phyloP scores from a whole-genome alignment of 2,329 filamentous ascomycete species.

The Fusarium sp. region DNA sequence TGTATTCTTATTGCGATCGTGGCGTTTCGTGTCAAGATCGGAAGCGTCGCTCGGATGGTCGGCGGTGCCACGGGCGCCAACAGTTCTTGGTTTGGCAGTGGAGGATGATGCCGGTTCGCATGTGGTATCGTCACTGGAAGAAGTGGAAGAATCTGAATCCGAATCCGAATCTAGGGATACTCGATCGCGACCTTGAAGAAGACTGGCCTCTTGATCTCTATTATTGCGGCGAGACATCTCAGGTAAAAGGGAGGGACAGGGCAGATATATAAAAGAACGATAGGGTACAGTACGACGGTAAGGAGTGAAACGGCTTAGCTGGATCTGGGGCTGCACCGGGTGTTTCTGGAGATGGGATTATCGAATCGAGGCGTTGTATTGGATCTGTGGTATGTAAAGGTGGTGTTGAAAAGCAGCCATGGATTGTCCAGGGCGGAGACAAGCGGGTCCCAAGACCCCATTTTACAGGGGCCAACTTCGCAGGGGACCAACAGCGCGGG shows the following conservation, averaged over 20 bases:
- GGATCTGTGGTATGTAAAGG: constrained; percentile 34
- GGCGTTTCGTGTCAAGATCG: constrained; percentile 45
- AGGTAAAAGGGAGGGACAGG: not conserved
- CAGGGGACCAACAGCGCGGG: constrained; percentile 38
- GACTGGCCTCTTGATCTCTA: constrained; percentile 40
- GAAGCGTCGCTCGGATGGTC: constrained; percentile 44
- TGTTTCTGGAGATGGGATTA: constrained; percentile 17
- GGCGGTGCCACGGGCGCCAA: constrained; percentile 42
- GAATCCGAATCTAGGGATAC: constrained; percentile 25
- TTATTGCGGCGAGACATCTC: constrained; percentile 41
- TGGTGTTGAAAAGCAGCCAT: constrained; percentile 41
- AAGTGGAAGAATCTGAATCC: constrained; percentile 13
- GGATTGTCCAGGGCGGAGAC: constrained; percentile 32
- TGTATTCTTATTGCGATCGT: constrained; percentile 48
- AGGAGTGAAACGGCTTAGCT: constrained; percentile 28
- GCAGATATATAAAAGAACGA: constrained; percentile 19
- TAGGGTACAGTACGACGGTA: constrained; percentile 20
- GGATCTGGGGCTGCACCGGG: constrained; percentile 31
- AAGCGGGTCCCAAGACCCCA: constrained; percentile 41
- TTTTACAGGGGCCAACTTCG: constrained; percentile 31
- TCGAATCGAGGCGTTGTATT: constrained; percentile 35
- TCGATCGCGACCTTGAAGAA: constrained; percentile 34
- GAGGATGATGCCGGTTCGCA: constrained; percentile 40
- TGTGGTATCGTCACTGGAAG: constrained; percentile 45
- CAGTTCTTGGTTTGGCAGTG: constrained; percentile 42